phyloP scores from a whole-genome alignment of 2,329 filamentous ascomycete genomes.

The Ustulina deusta region DNA sequence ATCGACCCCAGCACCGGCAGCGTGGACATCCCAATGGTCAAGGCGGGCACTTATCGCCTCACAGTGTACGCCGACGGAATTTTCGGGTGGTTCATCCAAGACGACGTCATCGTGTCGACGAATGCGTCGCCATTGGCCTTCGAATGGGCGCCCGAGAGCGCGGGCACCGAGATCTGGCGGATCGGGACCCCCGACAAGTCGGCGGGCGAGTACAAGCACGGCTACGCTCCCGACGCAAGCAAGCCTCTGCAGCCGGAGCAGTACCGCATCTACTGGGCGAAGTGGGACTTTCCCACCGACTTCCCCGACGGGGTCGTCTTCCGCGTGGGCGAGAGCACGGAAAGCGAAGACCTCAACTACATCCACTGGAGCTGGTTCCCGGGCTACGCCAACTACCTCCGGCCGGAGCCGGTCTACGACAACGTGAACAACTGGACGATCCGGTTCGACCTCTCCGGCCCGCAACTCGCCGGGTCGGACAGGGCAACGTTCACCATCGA shows the following conservation, averaged over 20 bases:
- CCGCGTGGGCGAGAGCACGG: slow-evolving; percentile 65
- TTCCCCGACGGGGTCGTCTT: slow-evolving; percentile 68
- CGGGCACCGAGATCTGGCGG: slow-evolving; percentile 66
- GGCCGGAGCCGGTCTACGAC: slow-evolving; percentile 57
- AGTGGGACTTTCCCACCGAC: slow-evolving; percentile 69
- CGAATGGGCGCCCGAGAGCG: slow-evolving; percentile 27
- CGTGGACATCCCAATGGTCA: slow-evolving; percentile 63
- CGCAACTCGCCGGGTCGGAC: slow-evolving; percentile 57
- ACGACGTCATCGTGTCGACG: slow-evolving; percentile 53
- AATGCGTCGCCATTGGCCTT: neutral
- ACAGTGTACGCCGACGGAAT: slow-evolving; percentile 72
- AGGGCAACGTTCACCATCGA: slow-evolving; percentile 72
- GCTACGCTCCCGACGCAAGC: slow-evolving; percentile 59
- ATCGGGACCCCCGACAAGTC: slow-evolving; percentile 73
- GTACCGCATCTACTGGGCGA: slow-evolving; percentile 72
- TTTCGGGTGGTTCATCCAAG: slow-evolving; percentile 70
- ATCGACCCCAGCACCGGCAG: slow-evolving; percentile 58
- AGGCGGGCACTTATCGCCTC: slow-evolving; percentile 69
- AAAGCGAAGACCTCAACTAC: slow-evolving; percentile 68
- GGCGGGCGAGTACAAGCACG: slow-evolving; percentile 71
- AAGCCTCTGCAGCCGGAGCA: slow-evolving; percentile 58
- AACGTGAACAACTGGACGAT: slow-evolving; percentile 68
- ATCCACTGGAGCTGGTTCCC: slow-evolving; percentile 75
- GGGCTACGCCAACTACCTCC: slow-evolving; percentile 62
- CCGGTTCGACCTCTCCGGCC: slow-evolving; percentile 60